phyloP scores from a whole-genome alignment of 805 yeast species.

The Sugiyamaella boreocaroliniensis region DNA sequence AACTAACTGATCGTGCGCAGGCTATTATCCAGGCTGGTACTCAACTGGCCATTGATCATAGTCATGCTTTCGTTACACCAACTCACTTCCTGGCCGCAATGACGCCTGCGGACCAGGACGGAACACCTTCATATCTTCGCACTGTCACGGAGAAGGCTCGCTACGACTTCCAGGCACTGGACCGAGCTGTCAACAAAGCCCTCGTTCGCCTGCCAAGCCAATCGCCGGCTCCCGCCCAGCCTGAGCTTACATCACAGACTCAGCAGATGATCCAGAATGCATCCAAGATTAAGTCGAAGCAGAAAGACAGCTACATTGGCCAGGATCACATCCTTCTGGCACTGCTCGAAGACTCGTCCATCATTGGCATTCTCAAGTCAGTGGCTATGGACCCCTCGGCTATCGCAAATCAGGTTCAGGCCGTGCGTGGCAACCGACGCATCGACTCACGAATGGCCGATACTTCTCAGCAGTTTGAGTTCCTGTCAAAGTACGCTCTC shows the following conservation, averaged over 20 bases:
- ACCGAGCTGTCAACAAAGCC: conserved; percentile 71
- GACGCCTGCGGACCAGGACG: conserved; percentile 55
- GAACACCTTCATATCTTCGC: conserved; percentile 60
- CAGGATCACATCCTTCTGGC: conserved; percentile 92
- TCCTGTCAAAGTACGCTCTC: conserved; percentile 79
- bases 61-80: conserved; percentile 80
- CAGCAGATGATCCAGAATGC: conserved; percentile 72
- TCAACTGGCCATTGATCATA: conserved; percentile 74
- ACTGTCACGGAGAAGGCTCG: conserved; percentile 80
- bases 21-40: conserved; percentile 72
- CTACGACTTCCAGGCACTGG: conserved; percentile 77
- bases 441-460: conserved; percentile 94
- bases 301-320: conserved; percentile 85
- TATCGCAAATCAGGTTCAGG: conserved; percentile 68
- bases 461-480: conserved; percentile 77
- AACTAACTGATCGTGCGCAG: conserved; percentile 91
- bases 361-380: conserved; percentile 63
- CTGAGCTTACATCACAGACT: conserved; percentile 67
- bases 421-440: conserved; percentile 81
- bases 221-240: conserved; percentile 79
- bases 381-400: conserved; percentile 56
- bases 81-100: conserved; percentile 87
- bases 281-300: conserved; percentile 69
- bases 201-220: conserved; percentile 83
- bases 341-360: conserved; percentile 66